Base-by-base conservation (phyloP, 2,329 filamentous ascomycete species). In the Knufia fluminis region DNA sequence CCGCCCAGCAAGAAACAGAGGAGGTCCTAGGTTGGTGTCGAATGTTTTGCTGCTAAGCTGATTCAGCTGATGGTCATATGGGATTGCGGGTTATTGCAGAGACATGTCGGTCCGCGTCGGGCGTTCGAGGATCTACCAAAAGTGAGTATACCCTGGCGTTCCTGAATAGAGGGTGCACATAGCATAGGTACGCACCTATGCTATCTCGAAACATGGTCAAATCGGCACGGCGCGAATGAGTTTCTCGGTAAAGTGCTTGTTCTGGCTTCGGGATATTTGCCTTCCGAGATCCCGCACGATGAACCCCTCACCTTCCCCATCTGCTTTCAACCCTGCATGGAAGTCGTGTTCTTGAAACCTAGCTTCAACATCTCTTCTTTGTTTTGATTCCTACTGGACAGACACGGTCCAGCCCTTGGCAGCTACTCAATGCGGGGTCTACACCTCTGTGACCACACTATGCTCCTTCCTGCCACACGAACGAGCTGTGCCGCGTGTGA, bases 1-100 rank as follows among this genome's bases (percentile, higher is more conserved):
- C 31, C 24, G 19, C 48, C 48, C 7, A 16, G 10, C 12, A 50
- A 50, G 48, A 50, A 39, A 23, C 40, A 24, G 41, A 40, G 48
- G 31, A 50, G 16, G 14, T 48, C 46, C 14, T 46, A 36, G 17
- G 10, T n/a, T n/a, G n/a, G n/a, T n/a, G n/a, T n/a, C 16, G 42
- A 23, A 36, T 17, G 22, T 20, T 3, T 26, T 36, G 33, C 33
- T 36, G 33, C n/a, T 16, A 17, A 36, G 33, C 33, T 36, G 33
- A 36, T 36, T 36, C 10, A 36, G 33, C 16, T 36, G 33, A 16
- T 36, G 7, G 6, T 17, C 6, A 8, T 17, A 36, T 7, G 7
- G 33, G 33, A 17, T 7, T 17, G n/a, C n/a, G 16, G 33, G 33
- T 14, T n/a, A 36, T 36, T 17, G 10, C n/a, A 36, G 7, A 36